Conservation (phyloP, 371 early-diverging fungal species). For the Apophysomyces elegans region DNA sequence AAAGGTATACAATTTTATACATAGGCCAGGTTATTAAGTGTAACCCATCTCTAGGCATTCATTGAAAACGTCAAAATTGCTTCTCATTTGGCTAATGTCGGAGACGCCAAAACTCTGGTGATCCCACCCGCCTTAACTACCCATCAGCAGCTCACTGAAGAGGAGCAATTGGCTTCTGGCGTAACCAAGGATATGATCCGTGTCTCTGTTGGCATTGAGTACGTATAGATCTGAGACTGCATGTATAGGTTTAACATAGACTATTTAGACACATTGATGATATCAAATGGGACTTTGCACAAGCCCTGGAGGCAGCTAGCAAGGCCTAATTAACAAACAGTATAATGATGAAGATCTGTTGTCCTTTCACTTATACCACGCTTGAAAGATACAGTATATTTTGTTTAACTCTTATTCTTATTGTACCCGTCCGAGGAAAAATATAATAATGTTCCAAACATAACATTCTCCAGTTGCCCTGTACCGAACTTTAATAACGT, state of each 20-base stretch:
- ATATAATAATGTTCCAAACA: no score
- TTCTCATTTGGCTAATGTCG: conserved; percentile 89
- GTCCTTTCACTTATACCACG: no score
- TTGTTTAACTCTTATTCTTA: no score
- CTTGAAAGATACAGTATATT: no score
- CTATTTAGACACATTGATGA: conserved; percentile 77
- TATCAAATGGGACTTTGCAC: conserved; percentile 78
- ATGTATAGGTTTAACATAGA: background rate
- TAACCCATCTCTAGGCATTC: conserved; percentile 41
- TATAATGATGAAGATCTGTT: no score
- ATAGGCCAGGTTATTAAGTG: background rate
- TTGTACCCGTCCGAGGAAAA: no score
- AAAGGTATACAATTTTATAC: conserved; percentile 16
- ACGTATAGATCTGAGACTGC: conserved; percentile 11
- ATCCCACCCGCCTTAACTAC: conserved; percentile 87
- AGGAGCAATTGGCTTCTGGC: conserved; percentile 78
- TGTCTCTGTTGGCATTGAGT: conserved; percentile 86
- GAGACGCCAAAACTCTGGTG: conserved; percentile 87
- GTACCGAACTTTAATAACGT: no score
- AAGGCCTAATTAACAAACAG: background rate
- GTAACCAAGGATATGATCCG: conserved; percentile 85
- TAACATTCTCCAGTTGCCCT: no score
- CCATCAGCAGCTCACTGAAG: conserved; percentile 83
- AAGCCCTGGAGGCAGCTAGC: conserved; percentile 47
- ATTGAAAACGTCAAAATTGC: conserved; percentile 77